Evolutionary conservation across 2,329 filamentous ascomycete genomes (phyloP).

Genomic region (Xylariaceae sp.): DNA sequence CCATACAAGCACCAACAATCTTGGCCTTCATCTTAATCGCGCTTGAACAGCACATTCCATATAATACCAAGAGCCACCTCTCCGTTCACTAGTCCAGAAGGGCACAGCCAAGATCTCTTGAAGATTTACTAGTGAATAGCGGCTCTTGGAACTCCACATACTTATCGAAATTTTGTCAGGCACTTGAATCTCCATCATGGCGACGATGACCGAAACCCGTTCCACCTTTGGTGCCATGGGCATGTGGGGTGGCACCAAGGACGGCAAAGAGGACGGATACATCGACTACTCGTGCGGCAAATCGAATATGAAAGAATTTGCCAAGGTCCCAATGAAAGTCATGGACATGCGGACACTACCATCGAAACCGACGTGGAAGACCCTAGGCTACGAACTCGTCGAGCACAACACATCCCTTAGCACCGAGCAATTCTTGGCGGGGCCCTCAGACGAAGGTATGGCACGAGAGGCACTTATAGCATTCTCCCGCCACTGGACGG

Average conservation of each 20-base stretch:
- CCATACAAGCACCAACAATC: too few relatives aligned
- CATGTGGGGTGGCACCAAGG: slow-evolving; percentile 26
- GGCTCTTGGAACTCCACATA: too few relatives aligned
- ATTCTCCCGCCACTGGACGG: too few relatives aligned
- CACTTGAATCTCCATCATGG: too few relatives aligned
- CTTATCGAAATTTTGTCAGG: too few relatives aligned
- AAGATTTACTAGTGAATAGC: too few relatives aligned
- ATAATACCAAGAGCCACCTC: too few relatives aligned
- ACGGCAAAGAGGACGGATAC: slow-evolving; percentile 18
- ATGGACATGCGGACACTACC: slow-evolving; percentile 21
- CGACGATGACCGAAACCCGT: too few relatives aligned
- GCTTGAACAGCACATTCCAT: too few relatives aligned
- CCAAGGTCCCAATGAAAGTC: slow-evolving; percentile 21
- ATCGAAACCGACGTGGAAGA: slow-evolving; percentile 17
- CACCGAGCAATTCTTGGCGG: slow-evolving; percentile 21
- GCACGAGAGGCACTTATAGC: not conserved
- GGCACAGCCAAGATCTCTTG: too few relatives aligned
- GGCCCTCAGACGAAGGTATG: slow-evolving; percentile 21
- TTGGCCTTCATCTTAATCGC: too few relatives aligned
- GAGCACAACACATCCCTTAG: slow-evolving; percentile 21
- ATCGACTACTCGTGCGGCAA: slow-evolving; percentile 22
- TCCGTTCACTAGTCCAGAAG: too few relatives aligned
- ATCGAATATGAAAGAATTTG: slow-evolving; percentile 22
- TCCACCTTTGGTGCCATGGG: slow-evolving; percentile 22
- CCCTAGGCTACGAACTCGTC: slow-evolving; percentile 23